Evolutionary conservation across 208 protist genomes (phyloP).

Genomic region (Leishmania amazonensis): DNA sequence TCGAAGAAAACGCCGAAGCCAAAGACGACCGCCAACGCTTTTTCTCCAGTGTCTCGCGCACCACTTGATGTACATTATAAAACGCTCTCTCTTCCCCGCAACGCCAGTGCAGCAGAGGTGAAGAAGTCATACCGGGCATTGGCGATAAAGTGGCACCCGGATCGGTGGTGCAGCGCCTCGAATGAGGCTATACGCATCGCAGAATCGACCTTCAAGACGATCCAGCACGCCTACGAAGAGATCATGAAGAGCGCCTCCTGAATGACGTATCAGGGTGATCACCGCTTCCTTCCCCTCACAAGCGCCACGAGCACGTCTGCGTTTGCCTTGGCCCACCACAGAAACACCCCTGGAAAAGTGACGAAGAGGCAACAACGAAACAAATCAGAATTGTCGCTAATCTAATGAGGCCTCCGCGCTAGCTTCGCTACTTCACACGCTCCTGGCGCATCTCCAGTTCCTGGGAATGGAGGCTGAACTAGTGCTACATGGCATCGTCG

Average conservation of each 20-base stretch:
- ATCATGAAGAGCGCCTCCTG: constrained; percentile 44
- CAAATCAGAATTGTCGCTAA: neutral
- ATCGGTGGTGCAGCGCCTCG: constrained; percentile 58
- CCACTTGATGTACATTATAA: constrained; percentile 20
- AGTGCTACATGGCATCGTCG: neutral
- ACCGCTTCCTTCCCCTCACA: neutral
- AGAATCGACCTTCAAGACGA: constrained; percentile 63
- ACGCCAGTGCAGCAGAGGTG: constrained; percentile 17
- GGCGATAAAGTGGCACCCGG: constrained; percentile 80
- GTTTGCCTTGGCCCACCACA: neutral
- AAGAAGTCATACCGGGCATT: constrained; percentile 51
- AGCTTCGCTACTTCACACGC: neutral
- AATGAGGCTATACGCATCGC: constrained; percentile 36
- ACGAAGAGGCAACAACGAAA: neutral
- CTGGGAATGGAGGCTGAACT: neutral
- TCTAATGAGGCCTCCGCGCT: neutral
- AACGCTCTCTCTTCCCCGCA: constrained; percentile 14
- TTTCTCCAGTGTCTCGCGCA: no score
- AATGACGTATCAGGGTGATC: neutral
- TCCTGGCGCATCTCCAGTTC: neutral
- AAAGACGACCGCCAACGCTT: neutral
- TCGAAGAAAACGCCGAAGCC: neutral
- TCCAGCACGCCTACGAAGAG: constrained; percentile 72
- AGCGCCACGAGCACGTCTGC: neutral
- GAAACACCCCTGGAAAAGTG: neutral